Percentiles rank a stretch among this genome's conserved stretches.
phyloP scores from a whole-genome alignment of 768 basidiomycete species.

The Tricholoma sp. region DNA sequence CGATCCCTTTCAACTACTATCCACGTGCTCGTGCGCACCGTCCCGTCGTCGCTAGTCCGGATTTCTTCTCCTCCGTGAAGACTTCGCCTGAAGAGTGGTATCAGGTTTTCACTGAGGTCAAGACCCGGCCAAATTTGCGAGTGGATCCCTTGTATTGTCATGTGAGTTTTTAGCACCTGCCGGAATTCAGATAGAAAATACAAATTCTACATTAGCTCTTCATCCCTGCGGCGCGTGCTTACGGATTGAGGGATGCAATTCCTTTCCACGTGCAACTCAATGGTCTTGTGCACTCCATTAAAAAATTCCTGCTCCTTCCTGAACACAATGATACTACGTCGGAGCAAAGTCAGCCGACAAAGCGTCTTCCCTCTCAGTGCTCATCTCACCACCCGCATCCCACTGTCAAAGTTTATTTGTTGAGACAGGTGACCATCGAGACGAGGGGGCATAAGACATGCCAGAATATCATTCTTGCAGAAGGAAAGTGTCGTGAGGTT shows the following conservation, averaged over 20 bases:
- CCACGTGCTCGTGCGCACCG: conserved; percentile 50
- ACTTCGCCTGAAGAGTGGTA: conserved; percentile 62
- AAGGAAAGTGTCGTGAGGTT: conserved; percentile 42
- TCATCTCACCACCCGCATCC: neutral
- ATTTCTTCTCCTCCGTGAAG: conserved; percentile 56
- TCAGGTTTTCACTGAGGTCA: conserved; percentile 39
- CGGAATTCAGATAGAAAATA: neutral
- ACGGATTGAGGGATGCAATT: conserved; percentile 48
- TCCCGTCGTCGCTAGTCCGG: conserved; percentile 42
- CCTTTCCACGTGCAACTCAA: conserved; percentile 63
- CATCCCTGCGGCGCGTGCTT: conserved; percentile 51
- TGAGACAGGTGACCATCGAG: conserved; percentile 40
- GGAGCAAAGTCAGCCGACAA: neutral
- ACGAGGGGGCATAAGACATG: conserved; percentile 31
- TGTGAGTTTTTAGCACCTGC: conserved; percentile 22
- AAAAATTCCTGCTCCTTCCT: conserved; percentile 36
- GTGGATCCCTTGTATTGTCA: conserved; percentile 42
- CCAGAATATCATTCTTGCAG: conserved; percentile 38
- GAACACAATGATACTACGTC: too few species aligned
- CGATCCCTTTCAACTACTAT: conserved; percentile 43
- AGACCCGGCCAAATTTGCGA: conserved; percentile 27
- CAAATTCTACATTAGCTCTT: conserved; percentile 42
- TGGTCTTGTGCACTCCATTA: conserved; percentile 41
- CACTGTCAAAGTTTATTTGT: conserved; percentile 44
- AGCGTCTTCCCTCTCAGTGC: neutral